Percentiles rank a stretch among this genome's conserved stretches.
phyloP scores from a whole-genome alignment of 352 stramenopile genomes.

The Pythium periplocum region DNA sequence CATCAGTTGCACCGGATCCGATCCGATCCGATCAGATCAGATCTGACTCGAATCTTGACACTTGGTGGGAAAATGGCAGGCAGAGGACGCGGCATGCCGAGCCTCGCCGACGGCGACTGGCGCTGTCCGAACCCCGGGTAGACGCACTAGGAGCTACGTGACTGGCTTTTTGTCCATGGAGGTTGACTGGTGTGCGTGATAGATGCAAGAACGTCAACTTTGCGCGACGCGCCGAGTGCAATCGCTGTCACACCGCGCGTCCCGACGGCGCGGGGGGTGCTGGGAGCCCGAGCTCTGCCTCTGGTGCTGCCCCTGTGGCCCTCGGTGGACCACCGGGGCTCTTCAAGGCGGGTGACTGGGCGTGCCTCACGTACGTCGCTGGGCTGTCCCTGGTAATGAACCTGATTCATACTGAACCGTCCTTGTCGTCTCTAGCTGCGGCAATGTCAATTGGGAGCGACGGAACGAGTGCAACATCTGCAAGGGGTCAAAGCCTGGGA shows the following conservation, averaged over 20 bases:
- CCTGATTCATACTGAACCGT: background rate
- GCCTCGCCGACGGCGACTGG: slow-evolving; percentile 66
- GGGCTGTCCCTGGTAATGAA: background rate
- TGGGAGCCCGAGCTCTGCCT: slow-evolving; percentile 1
- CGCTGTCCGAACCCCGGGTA: slow-evolving; percentile 76
- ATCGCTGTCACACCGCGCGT: slow-evolving; percentile 69
- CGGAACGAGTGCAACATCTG: slow-evolving; percentile 85
- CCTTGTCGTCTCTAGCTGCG: slow-evolving; percentile 39
- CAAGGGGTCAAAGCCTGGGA: slow-evolving; percentile 72
- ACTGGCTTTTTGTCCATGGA: background rate
- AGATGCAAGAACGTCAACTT: slow-evolving; percentile 86
- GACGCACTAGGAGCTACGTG: background rate
- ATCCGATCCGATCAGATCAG: slow-evolving; percentile 2
- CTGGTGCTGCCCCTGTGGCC: slow-evolving; percentile 31
- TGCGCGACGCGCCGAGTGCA: slow-evolving; percentile 70
- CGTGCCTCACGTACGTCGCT: slow-evolving; percentile 61
- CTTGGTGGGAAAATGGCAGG: slow-evolving; percentile 19
- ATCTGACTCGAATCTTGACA: slow-evolving; percentile 1
- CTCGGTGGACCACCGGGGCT: slow-evolving; percentile 58
- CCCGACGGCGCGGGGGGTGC: slow-evolving; percentile 31
- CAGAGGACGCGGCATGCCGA: slow-evolving; percentile 35
- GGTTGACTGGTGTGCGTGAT: background rate
- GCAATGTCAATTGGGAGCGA: slow-evolving; percentile 86
- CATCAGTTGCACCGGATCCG: slow-evolving; percentile 13
- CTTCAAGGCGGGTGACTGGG: slow-evolving; percentile 79